phyloP scores from a whole-genome alignment of 176 grass and related monocot species.

The Oryza meyeriana region DNA sequence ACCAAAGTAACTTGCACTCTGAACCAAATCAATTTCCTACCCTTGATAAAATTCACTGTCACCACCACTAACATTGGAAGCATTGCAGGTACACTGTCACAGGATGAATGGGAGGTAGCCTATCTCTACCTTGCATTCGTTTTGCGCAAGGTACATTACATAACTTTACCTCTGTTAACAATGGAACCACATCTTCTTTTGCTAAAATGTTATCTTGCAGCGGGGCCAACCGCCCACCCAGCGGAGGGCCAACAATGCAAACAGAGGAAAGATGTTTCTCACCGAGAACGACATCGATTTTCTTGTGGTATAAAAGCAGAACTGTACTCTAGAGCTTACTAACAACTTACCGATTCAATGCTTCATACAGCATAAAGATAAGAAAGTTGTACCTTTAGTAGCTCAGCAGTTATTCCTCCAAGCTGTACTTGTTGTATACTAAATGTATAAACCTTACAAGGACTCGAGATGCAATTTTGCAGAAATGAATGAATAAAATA shows the following conservation, averaged over 20 bases:
- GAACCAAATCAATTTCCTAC: not conserved
- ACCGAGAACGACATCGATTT: conserved; percentile 72
- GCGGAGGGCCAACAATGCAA: conserved; percentile 43
- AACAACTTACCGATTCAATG: conserved; percentile 37
- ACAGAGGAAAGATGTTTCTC: conserved; percentile 70
- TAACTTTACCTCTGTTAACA: not conserved
- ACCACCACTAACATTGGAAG: not conserved
- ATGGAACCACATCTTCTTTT: not conserved
- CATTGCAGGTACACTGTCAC: conserved; percentile 63
- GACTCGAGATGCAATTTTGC: conserved; percentile 16
- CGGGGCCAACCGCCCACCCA: conserved; percentile 46
- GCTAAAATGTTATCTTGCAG: conserved; percentile 40
- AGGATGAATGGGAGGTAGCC: conserved; percentile 90
- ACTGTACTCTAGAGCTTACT: conserved; percentile 36
- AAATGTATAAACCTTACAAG: conserved; percentile 27
- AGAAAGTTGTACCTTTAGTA: conserved; percentile 29
- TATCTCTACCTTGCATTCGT: conserved; percentile 94
- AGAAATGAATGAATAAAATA: conserved; percentile 31
- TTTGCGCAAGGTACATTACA: conserved; percentile 72
- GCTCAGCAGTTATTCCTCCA: conserved; percentile 12
- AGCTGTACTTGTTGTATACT: conserved; percentile 19
- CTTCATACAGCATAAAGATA: conserved; percentile 16
- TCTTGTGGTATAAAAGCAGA: conserved; percentile 36
- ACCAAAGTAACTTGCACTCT: conserved; percentile 53
- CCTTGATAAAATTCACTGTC: not conserved